Evolutionary conservation across 345 rosid genomes (phyloP).

Genomic region (Arabidopsis thaliana): TAIR10.1 NC_003070.9:4681501-4682000

Average conservation of each 20-base stretch:
- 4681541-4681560: background rate
- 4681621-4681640: background rate
- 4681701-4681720: background rate
- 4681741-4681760: constrained; percentile 2
- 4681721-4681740: background rate
- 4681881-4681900: background rate
- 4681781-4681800: constrained; percentile 17
- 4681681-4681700: too few species aligned
- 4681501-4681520: constrained; percentile 5
- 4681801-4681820: constrained; percentile 4
- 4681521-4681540: background rate
- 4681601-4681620: background rate
- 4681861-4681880: background rate
- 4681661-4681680: background rate
- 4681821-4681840: background rate
- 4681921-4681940: background rate
- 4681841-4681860: background rate
- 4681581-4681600: background rate
- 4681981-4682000: too few species aligned
- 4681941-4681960: background rate
- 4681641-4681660: background rate
- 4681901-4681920: background rate
- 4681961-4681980: too few species aligned
- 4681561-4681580: background rate
- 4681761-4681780: constrained; percentile 7